Evolutionary conservation across 208 protist genomes (phyloP), one percentile per base, ranked within the genome.

Genomic region (Acanthamoeba castellanii): DNA sequence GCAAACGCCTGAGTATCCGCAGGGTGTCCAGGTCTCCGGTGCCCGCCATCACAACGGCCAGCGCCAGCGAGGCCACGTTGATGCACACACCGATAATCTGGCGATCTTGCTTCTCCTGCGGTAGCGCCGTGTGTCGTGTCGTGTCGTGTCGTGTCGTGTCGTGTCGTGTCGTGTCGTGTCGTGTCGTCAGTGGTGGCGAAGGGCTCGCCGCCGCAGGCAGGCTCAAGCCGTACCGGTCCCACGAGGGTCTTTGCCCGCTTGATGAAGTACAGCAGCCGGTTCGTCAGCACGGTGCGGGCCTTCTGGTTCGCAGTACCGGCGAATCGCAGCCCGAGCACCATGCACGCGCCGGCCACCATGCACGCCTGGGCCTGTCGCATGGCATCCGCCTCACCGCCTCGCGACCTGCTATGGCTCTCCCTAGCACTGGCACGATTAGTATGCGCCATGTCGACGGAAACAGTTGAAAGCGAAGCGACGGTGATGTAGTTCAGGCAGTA

Each of bases 21-120:
- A 99, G 96, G 2, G 96, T 95, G 47, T 97, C 93, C 18, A 98
- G 82, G 95, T 99, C 97, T 18, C 99, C 99, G 4, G 97, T 98
- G 64, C 99, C 99, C 14, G 98, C 97, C 98, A 99, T 99, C 18
- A 99, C 98, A 20, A 93, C 88, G 16, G 92, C 72, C 27, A 97
- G n/a, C 50, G 96, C 93, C 34, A 98, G 16, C n/a, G 92, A 74
- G 37, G 52, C 11, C 11, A 96, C 59, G 66, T 95, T 66, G 32
- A 98, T 55, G 94, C 96, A 97, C 57, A 92, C 78, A n/a, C 97
- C 96, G 9, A 96, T 47, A 2, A 95, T 97, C 9, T 76, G 84
- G 30, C 30, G 52, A 47, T 96, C 93, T 27, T 87, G 78, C 47
- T 85, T 59, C 9, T 50, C 78, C 37, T 82, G 66, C 72, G 34